Conservation (phyloP, 2,329 filamentous ascomycete species). For the Xylaria sp. region DNA sequence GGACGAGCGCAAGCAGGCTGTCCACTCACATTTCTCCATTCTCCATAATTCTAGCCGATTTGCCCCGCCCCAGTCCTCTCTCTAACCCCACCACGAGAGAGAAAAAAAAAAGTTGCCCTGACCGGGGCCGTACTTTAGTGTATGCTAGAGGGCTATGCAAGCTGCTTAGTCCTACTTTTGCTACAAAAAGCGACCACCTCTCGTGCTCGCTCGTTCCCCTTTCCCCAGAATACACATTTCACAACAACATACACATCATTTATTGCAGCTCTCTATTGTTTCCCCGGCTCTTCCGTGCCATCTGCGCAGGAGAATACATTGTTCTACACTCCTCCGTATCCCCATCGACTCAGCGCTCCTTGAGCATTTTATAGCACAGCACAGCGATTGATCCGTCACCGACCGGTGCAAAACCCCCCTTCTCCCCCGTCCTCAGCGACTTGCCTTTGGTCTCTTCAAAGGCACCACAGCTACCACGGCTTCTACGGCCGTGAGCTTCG, state of each 20-base stretch:
- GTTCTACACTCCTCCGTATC: background rate
- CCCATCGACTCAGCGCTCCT: background rate
- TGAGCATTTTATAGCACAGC: background rate
- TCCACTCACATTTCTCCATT: conserved; percentile 29
- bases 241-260: background rate
- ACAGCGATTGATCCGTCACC: conserved; percentile 25
- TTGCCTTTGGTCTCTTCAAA: conserved; percentile 77
- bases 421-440: conserved; percentile 37
- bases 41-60: conserved; percentile 16
- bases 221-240: conserved; percentile 10
- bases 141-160: conserved; percentile 27
- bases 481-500: conserved; percentile 69
- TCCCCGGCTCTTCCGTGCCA: background rate
- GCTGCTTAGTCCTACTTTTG: conserved; percentile 13
- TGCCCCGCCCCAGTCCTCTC: conserved; percentile 14
- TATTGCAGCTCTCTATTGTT: background rate
- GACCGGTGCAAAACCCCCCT: conserved; percentile 7
- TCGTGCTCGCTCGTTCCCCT: conserved; percentile 5
- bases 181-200: conserved; percentile 20
- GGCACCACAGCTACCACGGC: conserved; percentile 70
- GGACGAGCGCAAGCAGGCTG: background rate
- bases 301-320: background rate
- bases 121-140: conserved; percentile 2
- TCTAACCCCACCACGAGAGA: conserved; percentile 27
- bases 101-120: conserved; percentile 27